These are phyloP conservation scores for Alternaria incomplexa DNA, from an alignment of 2,329 filamentous ascomycete species.

Conservation along the genomic window DNA sequence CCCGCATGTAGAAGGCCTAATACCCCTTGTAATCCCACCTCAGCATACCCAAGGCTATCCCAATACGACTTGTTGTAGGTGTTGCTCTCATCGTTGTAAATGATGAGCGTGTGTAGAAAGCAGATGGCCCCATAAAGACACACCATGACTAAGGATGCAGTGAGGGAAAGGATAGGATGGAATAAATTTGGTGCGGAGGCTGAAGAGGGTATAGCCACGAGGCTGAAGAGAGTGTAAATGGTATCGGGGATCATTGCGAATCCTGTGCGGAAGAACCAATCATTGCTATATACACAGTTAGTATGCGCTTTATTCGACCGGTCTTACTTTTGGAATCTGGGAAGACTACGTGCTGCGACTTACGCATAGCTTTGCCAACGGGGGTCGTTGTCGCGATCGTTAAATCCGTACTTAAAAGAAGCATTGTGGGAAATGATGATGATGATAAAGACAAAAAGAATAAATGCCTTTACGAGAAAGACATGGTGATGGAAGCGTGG, in stretches of 20 bases:
- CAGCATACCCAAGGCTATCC: not conserved
- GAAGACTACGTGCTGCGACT: not conserved
- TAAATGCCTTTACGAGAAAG: conserved; percentile 12
- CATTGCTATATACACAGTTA: not conserved
- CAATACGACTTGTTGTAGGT: not conserved
- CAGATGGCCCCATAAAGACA: not conserved
- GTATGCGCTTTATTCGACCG: not conserved
- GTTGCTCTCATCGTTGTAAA: not conserved
- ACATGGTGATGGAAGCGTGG: conserved; percentile 14
- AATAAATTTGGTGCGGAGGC: not conserved
- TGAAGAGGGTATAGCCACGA: not conserved
- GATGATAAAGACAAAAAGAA: not conserved
- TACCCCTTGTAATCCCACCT: not conserved
- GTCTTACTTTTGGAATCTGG: not conserved
- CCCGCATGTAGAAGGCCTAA: not conserved
- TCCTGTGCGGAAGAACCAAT: not conserved
- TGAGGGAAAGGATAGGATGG: not conserved
- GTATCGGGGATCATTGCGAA: not conserved
- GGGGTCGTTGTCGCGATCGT: not conserved
- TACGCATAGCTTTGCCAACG: not conserved
- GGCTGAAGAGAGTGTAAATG: not conserved
- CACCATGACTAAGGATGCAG: not conserved
- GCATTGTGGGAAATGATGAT: not conserved
- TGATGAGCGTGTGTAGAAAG: not conserved
- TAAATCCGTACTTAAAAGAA: not conserved